phyloP scores from a whole-genome alignment of 2,329 filamentous ascomycete species.

The Ophiostoma sp. region DNA sequence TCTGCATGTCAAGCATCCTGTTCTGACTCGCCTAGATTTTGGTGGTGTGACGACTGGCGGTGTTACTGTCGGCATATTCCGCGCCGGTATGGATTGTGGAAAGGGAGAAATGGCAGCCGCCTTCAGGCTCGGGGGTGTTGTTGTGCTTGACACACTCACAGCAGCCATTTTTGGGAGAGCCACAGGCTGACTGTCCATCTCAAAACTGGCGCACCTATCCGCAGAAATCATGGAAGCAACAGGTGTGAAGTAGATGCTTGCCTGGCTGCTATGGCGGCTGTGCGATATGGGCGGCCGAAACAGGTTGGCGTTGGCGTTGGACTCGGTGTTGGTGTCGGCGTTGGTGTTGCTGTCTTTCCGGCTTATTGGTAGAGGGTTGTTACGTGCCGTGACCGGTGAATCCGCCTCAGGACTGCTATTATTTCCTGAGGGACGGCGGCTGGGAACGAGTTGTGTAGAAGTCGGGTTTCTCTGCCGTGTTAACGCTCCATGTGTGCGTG shows the following conservation, averaged over 20 bases:
- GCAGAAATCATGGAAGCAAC: background rate
- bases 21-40: constrained; percentile 45
- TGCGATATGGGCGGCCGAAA: background rate
- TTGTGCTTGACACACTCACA: background rate
- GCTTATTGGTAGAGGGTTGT: background rate
- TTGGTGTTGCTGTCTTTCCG: background rate
- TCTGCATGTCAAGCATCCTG: constrained; percentile 84
- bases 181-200: background rate
- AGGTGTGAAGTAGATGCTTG: background rate
- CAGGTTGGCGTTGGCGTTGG: background rate
- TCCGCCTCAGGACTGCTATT: background rate
- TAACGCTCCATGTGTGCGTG: background rate
- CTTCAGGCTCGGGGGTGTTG: background rate
- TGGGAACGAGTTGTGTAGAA: background rate
- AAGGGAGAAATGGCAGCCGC: constrained; percentile 32
- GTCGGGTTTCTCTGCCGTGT: background rate
- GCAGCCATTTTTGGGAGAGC: background rate
- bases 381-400: background rate
- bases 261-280: background rate
- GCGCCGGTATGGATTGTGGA: background rate
- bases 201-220: background rate
- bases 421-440: background rate
- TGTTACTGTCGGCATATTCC: constrained; percentile 4
- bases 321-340: background rate
- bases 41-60: background rate